Evolutionary conservation across 2,329 filamentous ascomycete species (phyloP), one percentile per base, ranked within the genome.

Genomic region (Cadophora gregata): DNA sequence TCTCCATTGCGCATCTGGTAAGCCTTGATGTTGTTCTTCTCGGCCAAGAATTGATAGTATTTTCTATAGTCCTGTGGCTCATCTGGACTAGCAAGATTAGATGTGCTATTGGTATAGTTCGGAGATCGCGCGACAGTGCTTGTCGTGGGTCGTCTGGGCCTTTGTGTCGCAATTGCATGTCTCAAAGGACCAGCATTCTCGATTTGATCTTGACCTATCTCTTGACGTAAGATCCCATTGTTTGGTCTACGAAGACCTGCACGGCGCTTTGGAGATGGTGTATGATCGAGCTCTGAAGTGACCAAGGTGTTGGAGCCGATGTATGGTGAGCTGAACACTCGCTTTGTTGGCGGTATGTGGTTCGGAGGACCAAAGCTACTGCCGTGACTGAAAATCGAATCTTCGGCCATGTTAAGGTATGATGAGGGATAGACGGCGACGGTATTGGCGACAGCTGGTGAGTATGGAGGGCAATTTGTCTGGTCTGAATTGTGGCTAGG

Each of bases 241-340:
- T 6, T 7, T 25, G 21, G 42, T 27, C 10, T 3, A 19, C 4
- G 2, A 19, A 25, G 55, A 24, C 31, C 19, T 58, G 31, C 33
- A 42, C 31, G 55, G 21, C 55, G 55, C 33, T 58, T 58, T 58
- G 55, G 21, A 21, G 55, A 58, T 24, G 31, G 55, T 14, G 33
- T 16, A 14, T 14, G 21, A 19, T 58, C 33, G 10, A 24, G 21
- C 21, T 58, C 55, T 21, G 55, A 58, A 38, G 31, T 42, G 14
- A 25, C 36, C 55, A 38, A 27, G n/a, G 55, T 12, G 31, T n/a
- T 58, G 9, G 31, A 42, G 21, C 24, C 27, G 55, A 36, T n/a
- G 5, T 42, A 58, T 42, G 55, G 16, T 25, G 33, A 38, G 24
- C 31, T 58, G 19, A 38, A 58, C 8, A 31, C 55, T 9, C 55